Base-by-base conservation (phyloP, 1,284 basidiomycete genomes). In the Ceratobasidium sp. region DNA sequence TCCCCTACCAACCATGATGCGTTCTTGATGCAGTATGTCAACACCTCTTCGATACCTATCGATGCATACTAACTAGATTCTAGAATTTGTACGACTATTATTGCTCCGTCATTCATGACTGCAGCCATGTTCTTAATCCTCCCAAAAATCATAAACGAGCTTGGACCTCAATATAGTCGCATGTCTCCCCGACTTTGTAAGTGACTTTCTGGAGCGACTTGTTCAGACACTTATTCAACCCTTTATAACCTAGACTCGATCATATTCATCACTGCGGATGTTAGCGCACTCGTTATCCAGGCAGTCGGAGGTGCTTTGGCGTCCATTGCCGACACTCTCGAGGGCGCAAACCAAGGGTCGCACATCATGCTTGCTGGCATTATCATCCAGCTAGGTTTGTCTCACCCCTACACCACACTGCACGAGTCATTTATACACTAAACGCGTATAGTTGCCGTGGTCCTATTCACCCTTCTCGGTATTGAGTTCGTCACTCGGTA, bases 301-400 rank as follows among this genome's bases (percentile, higher is more conserved):
- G 84, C 84, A 1, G 80, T 85, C 23, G 86, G 86, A 2, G 86
- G 85, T 15, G 86, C 84, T 1, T 81, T 83, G 57, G 84, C 84
- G 0, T 82, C 80, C 15, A 62, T 4, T 0, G 77, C 80, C 2
- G 50, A 76, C n/a, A 79, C 65, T 23, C 69, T 46, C 15, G 57
- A 78, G 9, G 75, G 67, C 7, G 48, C 79, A 10, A 76, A 79
- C 48, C 44, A 70, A 64, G 79, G 81, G 46, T 79, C 78, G 7
- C 28, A 80, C 38, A 81, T 82, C 69, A 81, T 82, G 81, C 78
- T 83, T 15, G 80, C 65, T 44, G 83, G 83, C 38, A 82, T 83
- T 71, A 76, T 82, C 65, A 48, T 82, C 42, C 82, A 83, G 54
- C 78, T 83, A 54, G 81, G 81, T 80, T 79, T 79, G 80, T 78